A percentile compares a stretch with the other conserved stretches of the same genome.
Conservation (phyloP, 192 early-diverging fungal species). For the Dissophora globulifera region DNA sequence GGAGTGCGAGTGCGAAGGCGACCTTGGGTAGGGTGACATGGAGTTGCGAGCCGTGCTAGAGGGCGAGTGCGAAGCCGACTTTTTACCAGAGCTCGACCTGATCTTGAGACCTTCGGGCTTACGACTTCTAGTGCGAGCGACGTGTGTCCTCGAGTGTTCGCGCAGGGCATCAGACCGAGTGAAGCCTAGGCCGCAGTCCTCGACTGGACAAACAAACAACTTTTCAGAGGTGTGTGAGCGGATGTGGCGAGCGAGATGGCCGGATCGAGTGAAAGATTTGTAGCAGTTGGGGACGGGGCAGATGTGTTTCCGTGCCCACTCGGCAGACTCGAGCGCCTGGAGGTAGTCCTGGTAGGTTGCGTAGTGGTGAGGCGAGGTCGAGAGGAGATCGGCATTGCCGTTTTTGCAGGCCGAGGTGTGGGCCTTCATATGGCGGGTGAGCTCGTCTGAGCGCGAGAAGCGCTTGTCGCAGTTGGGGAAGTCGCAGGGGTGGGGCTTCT, state of each 20-base stretch:
- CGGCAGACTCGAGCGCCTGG: slow-evolving; percentile 48
- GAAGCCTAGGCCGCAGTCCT: slow-evolving; percentile 75
- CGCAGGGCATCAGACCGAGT: slow-evolving; percentile 82
- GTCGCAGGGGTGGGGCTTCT: slow-evolving; percentile 83
- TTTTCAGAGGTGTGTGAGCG: slow-evolving; percentile 59
- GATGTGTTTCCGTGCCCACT: slow-evolving; percentile 53
- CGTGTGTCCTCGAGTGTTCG: slow-evolving; percentile 81
- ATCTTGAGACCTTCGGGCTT: slow-evolving; percentile 24
- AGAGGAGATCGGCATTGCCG: slow-evolving; percentile 54
- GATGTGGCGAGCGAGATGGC: slow-evolving; percentile 59
- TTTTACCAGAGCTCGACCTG: slow-evolving; percentile 7
- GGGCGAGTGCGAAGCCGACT: slow-evolving; percentile 35
- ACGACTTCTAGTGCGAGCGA: slow-evolving; percentile 52
- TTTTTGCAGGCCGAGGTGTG: slow-evolving; percentile 65
- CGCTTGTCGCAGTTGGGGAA: slow-evolving; percentile 81
- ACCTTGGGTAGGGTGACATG: slow-evolving; percentile 49
- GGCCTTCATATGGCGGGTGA: slow-evolving; percentile 76
- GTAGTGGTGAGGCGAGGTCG: slow-evolving; percentile 50
- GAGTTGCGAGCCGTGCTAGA: slow-evolving; percentile 35
- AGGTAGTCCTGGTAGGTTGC: slow-evolving; percentile 48
- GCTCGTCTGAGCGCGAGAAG: slow-evolving; percentile 83
- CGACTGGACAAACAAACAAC: slow-evolving; percentile 53
- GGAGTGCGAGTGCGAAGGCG: slow-evolving; percentile 34
- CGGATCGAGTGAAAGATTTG: slow-evolving; percentile 60
- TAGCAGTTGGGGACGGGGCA: slow-evolving; percentile 58